Percentiles rank a stretch among this genome's conserved stretches.
Evolutionary conservation across 441 rosid species (phyloP).

Genomic region (Rhodomyrtus psidioides): DNA sequence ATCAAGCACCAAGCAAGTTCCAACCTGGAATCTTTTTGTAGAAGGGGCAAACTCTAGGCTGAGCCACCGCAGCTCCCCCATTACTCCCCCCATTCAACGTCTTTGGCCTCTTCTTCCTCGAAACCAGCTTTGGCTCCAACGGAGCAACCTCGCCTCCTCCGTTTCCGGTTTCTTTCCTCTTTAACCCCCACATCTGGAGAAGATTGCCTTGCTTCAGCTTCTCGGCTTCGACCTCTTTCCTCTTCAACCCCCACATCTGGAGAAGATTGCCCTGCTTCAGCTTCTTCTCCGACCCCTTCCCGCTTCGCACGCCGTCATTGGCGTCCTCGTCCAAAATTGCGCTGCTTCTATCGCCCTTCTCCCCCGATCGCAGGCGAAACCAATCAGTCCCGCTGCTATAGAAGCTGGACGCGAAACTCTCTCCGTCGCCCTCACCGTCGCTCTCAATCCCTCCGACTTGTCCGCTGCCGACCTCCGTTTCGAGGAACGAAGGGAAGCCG

Average conservation of each 20-base stretch:
- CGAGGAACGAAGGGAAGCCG: conserved; percentile 18
- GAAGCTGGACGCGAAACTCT: conserved; percentile 59
- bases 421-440: conserved; percentile 18
- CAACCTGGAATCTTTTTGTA: conserved; percentile 70
- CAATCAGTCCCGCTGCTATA: conserved; percentile 55
- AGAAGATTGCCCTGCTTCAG: conserved; percentile 50
- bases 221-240: not conserved
- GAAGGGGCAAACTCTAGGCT: conserved; percentile 55
- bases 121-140: not conserved
- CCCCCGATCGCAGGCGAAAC: conserved; percentile 28
- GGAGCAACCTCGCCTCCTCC: not conserved
- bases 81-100: not conserved
- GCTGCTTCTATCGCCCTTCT: not conserved
- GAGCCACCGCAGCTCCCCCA: conserved; percentile 8
- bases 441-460: not conserved
- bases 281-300: conserved; percentile 14
- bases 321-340: not conserved
- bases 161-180: conserved; percentile 1
- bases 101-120: conserved; percentile 10
- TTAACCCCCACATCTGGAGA: conserved; percentile 59
- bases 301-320: not conserved
- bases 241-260: conserved; percentile 51
- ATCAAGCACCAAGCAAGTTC: not conserved
- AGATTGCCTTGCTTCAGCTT: conserved; percentile 47
- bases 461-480: not conserved